Percentiles rank a stretch among this genome's conserved stretches.
These are phyloP conservation scores for Kwoniella shivajii DNA, from an alignment of 1,284 basidiomycete species.

Conservation along the genomic window DNA sequence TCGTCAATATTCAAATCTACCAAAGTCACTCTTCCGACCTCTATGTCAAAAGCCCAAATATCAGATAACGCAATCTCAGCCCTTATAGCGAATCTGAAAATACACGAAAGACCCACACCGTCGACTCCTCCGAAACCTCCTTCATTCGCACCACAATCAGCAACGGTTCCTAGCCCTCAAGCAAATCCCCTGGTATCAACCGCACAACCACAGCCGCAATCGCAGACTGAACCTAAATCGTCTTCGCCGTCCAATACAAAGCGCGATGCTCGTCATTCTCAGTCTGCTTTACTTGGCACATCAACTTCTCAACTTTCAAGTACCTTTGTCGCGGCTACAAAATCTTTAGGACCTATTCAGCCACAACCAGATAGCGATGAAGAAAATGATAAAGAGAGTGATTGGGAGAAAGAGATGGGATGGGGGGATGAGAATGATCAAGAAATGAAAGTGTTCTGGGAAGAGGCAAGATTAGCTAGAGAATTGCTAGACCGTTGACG, in stretches of 20 bases:
- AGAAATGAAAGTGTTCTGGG: constrained; percentile 20
- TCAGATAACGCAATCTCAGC: constrained; percentile 8
- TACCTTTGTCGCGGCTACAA: constrained; percentile 16
- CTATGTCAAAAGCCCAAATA: too few relatives aligned
- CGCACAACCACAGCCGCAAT: not conserved
- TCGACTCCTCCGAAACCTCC: constrained; percentile 4
- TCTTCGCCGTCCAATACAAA: not conserved
- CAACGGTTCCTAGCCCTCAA: not conserved
- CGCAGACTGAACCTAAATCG: not conserved
- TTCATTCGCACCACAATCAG: not conserved
- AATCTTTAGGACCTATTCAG: constrained; percentile 1
- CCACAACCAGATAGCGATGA: constrained; percentile 7
- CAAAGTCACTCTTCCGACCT: not conserved
- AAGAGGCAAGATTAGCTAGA: constrained; percentile 15
- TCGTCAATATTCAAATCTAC: too few relatives aligned
- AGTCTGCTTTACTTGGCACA: constrained; percentile 3
- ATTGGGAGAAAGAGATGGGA: constrained; percentile 24
- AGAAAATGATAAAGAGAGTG: constrained; percentile 17
- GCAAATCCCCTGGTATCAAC: not conserved
- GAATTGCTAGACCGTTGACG: constrained; percentile 15
- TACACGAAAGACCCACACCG: constrained; percentile 17
- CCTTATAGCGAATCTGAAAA: constrained; percentile 17
- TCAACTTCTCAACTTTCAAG: constrained; percentile 8
- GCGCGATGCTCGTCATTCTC: constrained; percentile 2
- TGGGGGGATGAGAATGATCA: constrained; percentile 21